These are phyloP conservation scores for Diaporthe sp. DNA, from an alignment of 2,329 filamentous ascomycete genomes.

Conservation along the genomic window DNA sequence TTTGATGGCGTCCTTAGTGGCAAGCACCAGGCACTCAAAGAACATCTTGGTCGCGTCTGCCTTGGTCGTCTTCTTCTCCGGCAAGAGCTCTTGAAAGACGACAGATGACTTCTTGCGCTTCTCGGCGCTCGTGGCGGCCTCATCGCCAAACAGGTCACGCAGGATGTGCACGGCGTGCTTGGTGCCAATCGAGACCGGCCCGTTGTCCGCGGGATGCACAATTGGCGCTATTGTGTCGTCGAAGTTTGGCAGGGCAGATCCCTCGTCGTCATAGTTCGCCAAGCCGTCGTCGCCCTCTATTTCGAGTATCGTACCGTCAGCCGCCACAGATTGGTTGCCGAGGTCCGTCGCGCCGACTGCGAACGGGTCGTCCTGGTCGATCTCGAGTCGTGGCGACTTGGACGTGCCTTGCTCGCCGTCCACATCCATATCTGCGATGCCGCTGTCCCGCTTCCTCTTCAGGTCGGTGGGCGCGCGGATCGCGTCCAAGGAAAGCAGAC, in stretches of 20 bases:
- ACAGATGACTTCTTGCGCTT: constrained; percentile 82
- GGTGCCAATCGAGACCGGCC: constrained; percentile 88
- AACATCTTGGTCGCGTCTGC: constrained; percentile 99
- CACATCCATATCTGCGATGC: constrained; percentile 79
- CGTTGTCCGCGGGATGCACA: constrained; percentile 84
- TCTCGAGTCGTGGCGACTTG: constrained; percentile 76
- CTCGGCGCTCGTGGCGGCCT: constrained; percentile 74
- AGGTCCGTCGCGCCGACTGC: constrained; percentile 61
- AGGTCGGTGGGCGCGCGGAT: constrained; percentile 81
- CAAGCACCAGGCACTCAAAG: constrained; percentile 94
- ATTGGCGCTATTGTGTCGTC: constrained; percentile 82
- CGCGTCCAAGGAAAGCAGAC: constrained; percentile 89
- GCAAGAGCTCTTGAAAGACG: constrained; percentile 91
- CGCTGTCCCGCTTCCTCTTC: constrained; percentile 94
- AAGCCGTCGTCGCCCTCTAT: constrained; percentile 69
- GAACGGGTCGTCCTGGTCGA: constrained; percentile 71
- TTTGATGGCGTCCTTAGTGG: constrained; percentile 97
- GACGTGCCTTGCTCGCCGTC: constrained; percentile 70
- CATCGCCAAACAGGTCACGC: constrained; percentile 84
- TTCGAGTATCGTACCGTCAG: constrained; percentile 72
- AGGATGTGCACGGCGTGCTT: constrained; percentile 96
- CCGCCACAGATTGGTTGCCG: constrained; percentile 62
- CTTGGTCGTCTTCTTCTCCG: constrained; percentile 82
- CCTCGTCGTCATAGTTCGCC: constrained; percentile 56
- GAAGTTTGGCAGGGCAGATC: constrained; percentile 69